Percentiles rank a stretch among this genome's conserved stretches.
phyloP scores from a whole-genome alignment of 768 basidiomycete genomes.

The Pulveroboletus sp. region DNA sequence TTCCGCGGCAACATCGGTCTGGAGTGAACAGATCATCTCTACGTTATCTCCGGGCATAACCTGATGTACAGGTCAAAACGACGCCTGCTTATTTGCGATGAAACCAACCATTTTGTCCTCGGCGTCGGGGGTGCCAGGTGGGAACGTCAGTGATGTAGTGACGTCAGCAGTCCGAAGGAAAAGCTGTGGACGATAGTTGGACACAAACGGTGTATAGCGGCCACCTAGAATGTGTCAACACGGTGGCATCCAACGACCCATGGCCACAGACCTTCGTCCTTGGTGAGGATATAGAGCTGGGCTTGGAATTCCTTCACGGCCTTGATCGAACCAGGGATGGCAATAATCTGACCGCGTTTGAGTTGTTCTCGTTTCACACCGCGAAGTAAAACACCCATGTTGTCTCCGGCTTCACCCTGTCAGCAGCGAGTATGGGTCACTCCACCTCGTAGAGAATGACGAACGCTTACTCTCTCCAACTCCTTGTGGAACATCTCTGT shows the following conservation, averaged over 20 bases:
- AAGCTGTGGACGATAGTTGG: conserved; percentile 91
- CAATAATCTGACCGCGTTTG: conserved; percentile 87
- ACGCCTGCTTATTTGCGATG: background rate
- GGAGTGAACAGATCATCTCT: conserved; percentile 81
- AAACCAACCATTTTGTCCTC: conserved; percentile 77
- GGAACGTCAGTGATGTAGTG: conserved; percentile 80
- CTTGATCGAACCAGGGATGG: conserved; percentile 86
- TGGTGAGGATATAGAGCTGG: conserved; percentile 65
- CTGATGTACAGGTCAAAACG: conserved; percentile 31
- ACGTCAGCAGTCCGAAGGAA: conserved; percentile 96
- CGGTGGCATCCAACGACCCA: conserved; percentile 41
- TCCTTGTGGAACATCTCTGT: conserved; percentile 99
- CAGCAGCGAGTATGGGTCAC: conserved; percentile 4
- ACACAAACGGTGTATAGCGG: conserved; percentile 88
- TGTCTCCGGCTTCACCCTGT: conserved; percentile 95
- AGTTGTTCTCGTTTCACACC: conserved; percentile 97
- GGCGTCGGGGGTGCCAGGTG: conserved; percentile 74
- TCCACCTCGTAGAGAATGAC: background rate
- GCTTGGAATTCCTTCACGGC: conserved; percentile 93
- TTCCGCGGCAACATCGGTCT: conserved; percentile 85
- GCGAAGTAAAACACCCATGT: conserved; percentile 96
- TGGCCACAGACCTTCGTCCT: conserved; percentile 37
- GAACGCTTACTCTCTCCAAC: conserved; percentile 72
- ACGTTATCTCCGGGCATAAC: conserved; percentile 99
- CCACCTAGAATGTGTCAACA: conserved; percentile 42